phyloP scores from a whole-genome alignment of 2,329 filamentous ascomycete genomes.

The Neocucurbitaria cava region DNA sequence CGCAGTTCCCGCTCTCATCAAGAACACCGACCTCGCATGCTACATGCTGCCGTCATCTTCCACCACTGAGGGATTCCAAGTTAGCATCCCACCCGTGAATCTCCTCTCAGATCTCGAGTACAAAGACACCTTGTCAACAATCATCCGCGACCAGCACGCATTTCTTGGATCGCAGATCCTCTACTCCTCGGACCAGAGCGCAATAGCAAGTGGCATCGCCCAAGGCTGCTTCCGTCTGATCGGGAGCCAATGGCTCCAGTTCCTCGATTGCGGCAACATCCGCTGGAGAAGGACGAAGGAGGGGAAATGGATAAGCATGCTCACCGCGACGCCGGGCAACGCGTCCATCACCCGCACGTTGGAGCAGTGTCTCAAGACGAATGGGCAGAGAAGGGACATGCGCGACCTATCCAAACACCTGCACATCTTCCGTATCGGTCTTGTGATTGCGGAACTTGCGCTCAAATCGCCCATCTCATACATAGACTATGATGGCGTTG shows the following conservation, averaged over 20 bases:
- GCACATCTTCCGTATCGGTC: conserved; percentile 37
- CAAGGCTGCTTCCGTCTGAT: conserved; percentile 31
- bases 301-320: conserved; percentile 32
- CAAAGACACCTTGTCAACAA: conserved; percentile 30
- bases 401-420: conserved; percentile 26
- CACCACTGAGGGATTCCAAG: conserved; percentile 26
- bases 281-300: conserved; percentile 30
- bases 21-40: conserved; percentile 9
- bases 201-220: conserved; percentile 30
- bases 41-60: conserved; percentile 29
- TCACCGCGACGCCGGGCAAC: conserved; percentile 24
- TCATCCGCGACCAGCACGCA: conserved; percentile 18
- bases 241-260: conserved; percentile 32
- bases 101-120: conserved; percentile 31
- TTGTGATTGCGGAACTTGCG: conserved; percentile 32
- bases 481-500: conserved; percentile 17
- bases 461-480: conserved; percentile 26
- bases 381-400: conserved; percentile 6
- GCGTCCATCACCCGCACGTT: conserved; percentile 18
- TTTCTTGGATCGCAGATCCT: conserved; percentile 28
- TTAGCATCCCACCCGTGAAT: conserved; percentile 22
- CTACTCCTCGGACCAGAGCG: conserved; percentile 33
- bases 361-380: conserved; percentile 14
- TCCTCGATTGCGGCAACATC: conserved; percentile 30
- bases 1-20: conserved; percentile 18